phyloP scores from a whole-genome alignment of 2,329 filamentous ascomycete genomes.

The Pseudonectria buxi region DNA sequence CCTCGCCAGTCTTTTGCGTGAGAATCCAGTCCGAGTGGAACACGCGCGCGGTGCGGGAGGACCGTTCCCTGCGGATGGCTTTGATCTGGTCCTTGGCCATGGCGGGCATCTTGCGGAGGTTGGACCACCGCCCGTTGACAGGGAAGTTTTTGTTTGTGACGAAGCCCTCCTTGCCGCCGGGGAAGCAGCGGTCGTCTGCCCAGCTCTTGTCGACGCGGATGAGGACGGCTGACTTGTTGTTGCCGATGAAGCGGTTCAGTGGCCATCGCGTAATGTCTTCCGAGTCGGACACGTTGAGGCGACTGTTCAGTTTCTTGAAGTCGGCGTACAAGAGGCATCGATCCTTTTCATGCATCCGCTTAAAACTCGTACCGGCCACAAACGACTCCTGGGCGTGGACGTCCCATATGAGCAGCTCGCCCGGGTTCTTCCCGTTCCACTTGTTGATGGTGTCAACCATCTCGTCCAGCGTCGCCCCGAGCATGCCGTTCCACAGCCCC shows the following conservation, averaged over 20 bases:
- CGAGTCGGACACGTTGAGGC: constrained; percentile 11
- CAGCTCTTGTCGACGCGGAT: constrained; percentile 21
- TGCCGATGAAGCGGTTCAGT: constrained; percentile 20
- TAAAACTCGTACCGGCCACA: neutral
- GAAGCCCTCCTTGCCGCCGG: constrained; percentile 23
- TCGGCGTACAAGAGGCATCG: constrained; percentile 12
- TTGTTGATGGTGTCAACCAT: constrained; percentile 23
- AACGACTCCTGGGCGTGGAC: constrained; percentile 14
- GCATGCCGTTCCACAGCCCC: constrained; percentile 15
- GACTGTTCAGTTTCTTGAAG: constrained; percentile 17
- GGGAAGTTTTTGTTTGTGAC: constrained; percentile 20
- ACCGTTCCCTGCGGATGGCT: constrained; percentile 8
- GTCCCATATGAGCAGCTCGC: constrained; percentile 29
- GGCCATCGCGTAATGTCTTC: constrained; percentile 20
- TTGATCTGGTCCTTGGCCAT: constrained; percentile 18
- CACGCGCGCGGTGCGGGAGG: constrained; percentile 7
- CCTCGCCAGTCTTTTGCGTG: constrained; percentile 10
- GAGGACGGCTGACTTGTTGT: constrained; percentile 19
- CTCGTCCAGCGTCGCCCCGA: constrained; percentile 19
- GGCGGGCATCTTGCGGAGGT: constrained; percentile 6
- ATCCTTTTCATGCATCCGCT: constrained; percentile 1
- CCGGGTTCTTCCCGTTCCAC: constrained; percentile 23
- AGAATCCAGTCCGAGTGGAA: constrained; percentile 23
- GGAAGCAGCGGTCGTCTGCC: constrained; percentile 13
- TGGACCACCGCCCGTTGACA: constrained; percentile 15